Base-by-base conservation (phyloP, 176 grass and related monocot genomes). In the Carex littledalei region DNA sequence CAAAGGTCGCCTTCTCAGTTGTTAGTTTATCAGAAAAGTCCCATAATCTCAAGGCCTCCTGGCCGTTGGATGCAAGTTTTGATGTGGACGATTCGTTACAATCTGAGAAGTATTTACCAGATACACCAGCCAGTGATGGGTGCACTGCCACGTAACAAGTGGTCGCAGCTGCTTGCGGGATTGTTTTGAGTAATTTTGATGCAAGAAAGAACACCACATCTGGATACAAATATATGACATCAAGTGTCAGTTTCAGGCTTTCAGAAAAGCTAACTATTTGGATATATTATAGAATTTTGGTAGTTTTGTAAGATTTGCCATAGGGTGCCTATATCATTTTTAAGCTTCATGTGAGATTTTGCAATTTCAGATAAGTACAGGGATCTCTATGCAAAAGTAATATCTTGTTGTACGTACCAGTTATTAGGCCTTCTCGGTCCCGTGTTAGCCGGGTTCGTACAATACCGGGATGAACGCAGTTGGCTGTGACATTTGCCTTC, bases 391-490 rank as follows among this genome's bases (percentile, higher is more conserved):
- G 6, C 13, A 81, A 35, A 62, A n/a, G 1, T 20, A 80, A 60
- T 35, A 34, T 61, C 53, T 6, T 77, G 15, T 29, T 29, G 14
- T 21, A 17, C 78, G 50, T 88, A 94, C 96, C 92, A 81, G 91
- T 99, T 80, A 94, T 20, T 69, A 98, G 68, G 67, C 96, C 89
- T 17, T 93, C 96, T 69, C 96, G 86, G 84, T 99, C 96, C 20
- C 96, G 88, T 85, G 94, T 99, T 66, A 99, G 96, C 4, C 96
- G 76, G 2, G 96, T 99, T 58, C 96, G 79, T 81, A 99, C 96
- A 76, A 99, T 95, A 24, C 96, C 96, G 12, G 96, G 96, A 85
- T 99, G 96, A 81, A 99, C 96, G 84, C 96, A 99, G 65, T 99
- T 99, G 0, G 91, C 93, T 16, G 93, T 94, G 39, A 99, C 93